phyloP scores from a whole-genome alignment of 169 alveolate species.

The Cryptosporidium baileyi region DNA sequence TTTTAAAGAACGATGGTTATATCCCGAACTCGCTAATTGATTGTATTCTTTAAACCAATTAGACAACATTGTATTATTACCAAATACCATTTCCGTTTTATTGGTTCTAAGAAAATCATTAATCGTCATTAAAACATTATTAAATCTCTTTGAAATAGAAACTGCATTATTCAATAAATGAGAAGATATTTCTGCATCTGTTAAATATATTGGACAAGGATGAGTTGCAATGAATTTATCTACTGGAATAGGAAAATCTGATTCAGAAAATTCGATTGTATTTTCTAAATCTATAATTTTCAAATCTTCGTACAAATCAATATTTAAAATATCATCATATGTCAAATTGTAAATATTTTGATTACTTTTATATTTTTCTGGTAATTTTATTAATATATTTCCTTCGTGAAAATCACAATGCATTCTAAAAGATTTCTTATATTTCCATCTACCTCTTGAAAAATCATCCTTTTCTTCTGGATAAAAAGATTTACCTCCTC shows the following conservation, averaged over 20 bases:
- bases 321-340: slow-evolving; percentile 13
- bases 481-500: slow-evolving; percentile 55
- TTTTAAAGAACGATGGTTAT: neutral
- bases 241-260: slow-evolving; percentile 52
- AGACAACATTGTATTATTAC: neutral
- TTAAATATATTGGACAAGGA: slow-evolving; percentile 52
- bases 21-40: neutral
- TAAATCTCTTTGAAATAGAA: slow-evolving; percentile 10
- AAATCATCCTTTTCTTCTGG: slow-evolving; percentile 23
- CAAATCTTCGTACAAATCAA: neutral
- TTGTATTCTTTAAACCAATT: too few species aligned
- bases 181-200: slow-evolving; percentile 49
- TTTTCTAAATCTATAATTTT: slow-evolving; percentile 61
- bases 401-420: slow-evolving; percentile 61
- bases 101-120: slow-evolving; percentile 1
- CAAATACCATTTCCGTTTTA: neutral
- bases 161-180: neutral
- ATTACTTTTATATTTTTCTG: neutral
- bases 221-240: slow-evolving; percentile 44
- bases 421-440: slow-evolving; percentile 8
- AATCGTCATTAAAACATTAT: neutral
- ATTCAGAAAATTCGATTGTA: slow-evolving; percentile 22
- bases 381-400: slow-evolving; percentile 23
- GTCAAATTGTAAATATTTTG: slow-evolving; percentile 1
- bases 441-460: slow-evolving; percentile 37